Evolutionary conservation across 495 filamentous ascomycete species (phyloP), one percentile per base, ranked within the genome.

Genomic region (Astrothelium subdiscretum): DNA sequence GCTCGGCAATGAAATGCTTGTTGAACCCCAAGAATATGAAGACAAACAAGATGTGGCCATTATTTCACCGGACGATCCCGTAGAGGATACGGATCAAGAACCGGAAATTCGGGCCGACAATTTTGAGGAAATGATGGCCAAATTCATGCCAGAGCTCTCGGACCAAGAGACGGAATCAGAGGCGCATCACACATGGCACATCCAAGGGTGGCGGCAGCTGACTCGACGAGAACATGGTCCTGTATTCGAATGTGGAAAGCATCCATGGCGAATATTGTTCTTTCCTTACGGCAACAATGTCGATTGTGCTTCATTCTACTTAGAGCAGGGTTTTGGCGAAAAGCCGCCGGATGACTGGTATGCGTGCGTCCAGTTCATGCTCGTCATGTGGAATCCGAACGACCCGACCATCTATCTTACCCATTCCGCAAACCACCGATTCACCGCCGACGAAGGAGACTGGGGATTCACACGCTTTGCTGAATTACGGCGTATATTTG

Each of bases 391-490:
- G 85, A 99, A 96, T 73, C 85, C 86, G 42, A 90, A 91, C 66
- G 90, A 96, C 65, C 91, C 94, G 6, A 81, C 83, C 31, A 82
- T 96, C 62, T 87, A 85, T 69, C 75, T 81, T 40, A 80, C 83
- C 57, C 92, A 89, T 65, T 65, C 78, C 4, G 86, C 86, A 3
- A 90, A 90, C 62, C 94, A 99, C 69, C 86, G 94, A 59, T 99
- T 96, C 71, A 96, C 89, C 12, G 87, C 85, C 43, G 92, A 97
- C 24, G 94, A 99, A 75, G 89, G 89, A n/a, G 94, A 99, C 68
- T 99, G 94, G 94, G 94, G 94, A 0, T 99, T 99, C 69, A 97
- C 95, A 3, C 76, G 91, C 59, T 99, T 97, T 70, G 84, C 86
- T 24, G 92, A 97, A 67, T 75, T 95, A 57, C 82, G 90, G 32